Evolutionary conservation across 768 basidiomycete genomes (phyloP).

Genomic region (Crassisporium funariophilum): DNA sequence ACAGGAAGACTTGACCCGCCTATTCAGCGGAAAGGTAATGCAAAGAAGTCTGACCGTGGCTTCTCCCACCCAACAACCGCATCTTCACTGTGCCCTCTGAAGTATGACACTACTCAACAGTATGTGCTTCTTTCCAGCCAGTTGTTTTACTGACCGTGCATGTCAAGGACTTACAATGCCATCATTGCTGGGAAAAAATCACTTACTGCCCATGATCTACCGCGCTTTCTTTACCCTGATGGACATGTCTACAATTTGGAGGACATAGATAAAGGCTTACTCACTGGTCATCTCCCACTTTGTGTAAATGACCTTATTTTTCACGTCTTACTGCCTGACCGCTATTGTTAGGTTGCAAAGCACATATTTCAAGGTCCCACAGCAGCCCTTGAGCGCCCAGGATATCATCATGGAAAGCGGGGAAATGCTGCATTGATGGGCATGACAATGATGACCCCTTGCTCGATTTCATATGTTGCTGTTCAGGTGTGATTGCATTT

Average conservation of each 20-base stretch:
- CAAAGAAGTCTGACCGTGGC: slow-evolving; percentile 14
- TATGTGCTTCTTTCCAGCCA: too few relatives aligned
- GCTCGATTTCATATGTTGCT: slow-evolving; percentile 19
- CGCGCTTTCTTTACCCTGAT: slow-evolving; percentile 9
- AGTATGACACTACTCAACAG: too few relatives aligned
- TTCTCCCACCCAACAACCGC: slow-evolving; percentile 14
- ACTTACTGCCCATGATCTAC: not conserved
- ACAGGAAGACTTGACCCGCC: not conserved
- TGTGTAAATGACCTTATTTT: slow-evolving; percentile 2
- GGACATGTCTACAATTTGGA: slow-evolving; percentile 3
- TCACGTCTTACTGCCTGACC: too few relatives aligned
- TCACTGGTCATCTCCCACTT: slow-evolving; percentile 11
- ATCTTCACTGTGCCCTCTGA: slow-evolving; percentile 7
- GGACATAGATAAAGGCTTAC: slow-evolving; percentile 1
- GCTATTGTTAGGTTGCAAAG: slow-evolving; percentile 10
- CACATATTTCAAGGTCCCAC: slow-evolving; percentile 19
- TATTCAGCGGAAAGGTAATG: not conserved
- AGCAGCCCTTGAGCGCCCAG: slow-evolving; percentile 13
- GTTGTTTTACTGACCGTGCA: too few relatives aligned
- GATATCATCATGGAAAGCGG: slow-evolving; percentile 9
- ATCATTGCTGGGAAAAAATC: slow-evolving; percentile 3
- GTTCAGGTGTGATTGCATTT: slow-evolving; percentile 23
- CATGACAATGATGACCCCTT: slow-evolving; percentile 12
- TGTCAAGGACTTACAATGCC: not conserved
- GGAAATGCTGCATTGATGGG: slow-evolving; percentile 19